These are phyloP conservation scores for Termitomyces sp. DNA, from an alignment of 768 basidiomycete species.

Conservation along the genomic window DNA sequence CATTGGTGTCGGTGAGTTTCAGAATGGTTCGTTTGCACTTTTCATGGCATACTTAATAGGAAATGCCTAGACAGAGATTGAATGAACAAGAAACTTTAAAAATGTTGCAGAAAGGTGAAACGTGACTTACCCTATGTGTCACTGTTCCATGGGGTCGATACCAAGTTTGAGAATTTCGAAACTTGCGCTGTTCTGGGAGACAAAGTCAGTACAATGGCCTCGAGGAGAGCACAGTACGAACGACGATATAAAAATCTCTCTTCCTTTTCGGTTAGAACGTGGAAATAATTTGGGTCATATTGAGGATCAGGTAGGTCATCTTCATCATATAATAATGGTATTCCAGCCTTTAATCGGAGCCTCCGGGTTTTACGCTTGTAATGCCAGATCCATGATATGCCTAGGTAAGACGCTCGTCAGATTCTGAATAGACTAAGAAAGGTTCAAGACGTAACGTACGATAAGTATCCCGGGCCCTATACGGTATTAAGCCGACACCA, in stretches of 20 bases:
- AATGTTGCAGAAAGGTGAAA: neutral
- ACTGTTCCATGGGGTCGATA: conserved; percentile 82
- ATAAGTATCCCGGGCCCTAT: conserved; percentile 69
- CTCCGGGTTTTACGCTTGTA: conserved; percentile 58
- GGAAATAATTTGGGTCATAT: conserved; percentile 66
- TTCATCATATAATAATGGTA: conserved; percentile 64
- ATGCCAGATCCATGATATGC: conserved; percentile 68
- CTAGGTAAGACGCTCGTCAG: conserved; percentile 26
- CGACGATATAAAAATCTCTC: conserved; percentile 61
- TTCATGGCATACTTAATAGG: conserved; percentile 48
- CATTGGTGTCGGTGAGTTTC: neutral
- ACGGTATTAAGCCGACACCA: conserved; percentile 76
- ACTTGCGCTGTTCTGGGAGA: conserved; percentile 57
- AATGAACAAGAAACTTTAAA: neutral
- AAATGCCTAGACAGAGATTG: conserved; percentile 43
- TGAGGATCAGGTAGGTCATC: conserved; percentile 80
- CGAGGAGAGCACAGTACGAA: conserved; percentile 26
- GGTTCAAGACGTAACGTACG: conserved; percentile 33
- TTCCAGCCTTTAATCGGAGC: conserved; percentile 53
- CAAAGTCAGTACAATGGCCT: neutral
- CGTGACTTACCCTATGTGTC: conserved; percentile 60
- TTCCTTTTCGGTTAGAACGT: conserved; percentile 61
- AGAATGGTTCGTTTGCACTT: neutral
- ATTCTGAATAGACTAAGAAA: neutral
- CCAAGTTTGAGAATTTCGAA: conserved; percentile 74